Evolutionary conservation across 2,329 filamentous ascomycete genomes (phyloP), one percentile per base, ranked within the genome.

Genomic region (Lecanicillium sp.): DNA sequence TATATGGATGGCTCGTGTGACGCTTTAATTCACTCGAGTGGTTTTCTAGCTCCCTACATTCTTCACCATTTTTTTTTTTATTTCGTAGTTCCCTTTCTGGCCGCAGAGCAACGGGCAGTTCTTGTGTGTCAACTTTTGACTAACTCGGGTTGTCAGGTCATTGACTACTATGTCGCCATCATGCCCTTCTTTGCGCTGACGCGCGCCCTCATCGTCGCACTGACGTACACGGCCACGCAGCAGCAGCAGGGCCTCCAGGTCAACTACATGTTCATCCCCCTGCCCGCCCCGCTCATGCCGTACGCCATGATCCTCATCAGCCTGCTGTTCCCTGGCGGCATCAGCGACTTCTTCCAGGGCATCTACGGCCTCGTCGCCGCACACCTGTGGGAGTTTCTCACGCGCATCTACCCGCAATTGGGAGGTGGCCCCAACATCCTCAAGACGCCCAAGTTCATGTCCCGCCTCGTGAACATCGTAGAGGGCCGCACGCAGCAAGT

Each of bases 321-420:
- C 10, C 74, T 95, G 19, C 70, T 97, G 45, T 79, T 86, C 61
- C 61, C 58, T 0, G 73, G 68, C 5, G 83, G 84, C 10, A 73
- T 74, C 29, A 56, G 65, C 3, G 68, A 67, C 15, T 76, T 86
- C 10, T 61, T 86, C 48, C 59, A 83, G 4, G 83, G 94, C 60
- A 65, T 81, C 4, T 87, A 80, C 27, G 93, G 93, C n/a, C 74
- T 98, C 10, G 55, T 95, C 36, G 87, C 90, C 11, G 90, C 90
- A 4, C 93, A 98, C 64, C 60, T 93, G 17, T 95, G 89, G 67
- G 87, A 97, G 63, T 98, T 97, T 61, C 66, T 96, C 42, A 89
- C 87, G 2, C 79, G 87, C 41, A 76, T 96, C 35, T 97, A 90
- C 74, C 93, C 93, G 5, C 81, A 87, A 48, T 93, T 93, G 61